Percentiles rank a stretch among this genome's conserved stretches.
Evolutionary conservation across 106 monocot species (phyloP).

Genomic region (Dendrobium nobile): DNA sequence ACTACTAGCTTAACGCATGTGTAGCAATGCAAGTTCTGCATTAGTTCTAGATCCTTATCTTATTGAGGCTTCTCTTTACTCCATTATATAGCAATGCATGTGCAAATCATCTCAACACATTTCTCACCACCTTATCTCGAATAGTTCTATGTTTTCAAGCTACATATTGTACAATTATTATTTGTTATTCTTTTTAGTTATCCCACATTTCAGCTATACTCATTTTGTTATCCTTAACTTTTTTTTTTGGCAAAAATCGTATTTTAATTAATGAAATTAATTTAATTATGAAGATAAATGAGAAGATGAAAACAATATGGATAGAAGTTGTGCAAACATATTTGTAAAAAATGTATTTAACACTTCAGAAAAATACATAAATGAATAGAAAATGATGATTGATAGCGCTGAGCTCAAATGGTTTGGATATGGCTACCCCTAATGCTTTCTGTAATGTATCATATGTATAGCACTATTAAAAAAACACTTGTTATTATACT

Average conservation of each 20-base stretch:
- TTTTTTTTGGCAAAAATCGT: not conserved
- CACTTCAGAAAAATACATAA: not conserved
- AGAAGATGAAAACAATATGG: not conserved
- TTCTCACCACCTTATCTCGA: not conserved
- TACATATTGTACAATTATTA: not conserved
- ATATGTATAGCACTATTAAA: not conserved
- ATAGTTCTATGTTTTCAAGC: not conserved
- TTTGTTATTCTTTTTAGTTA: not conserved
- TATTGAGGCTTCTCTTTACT: not conserved
- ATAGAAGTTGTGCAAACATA: not conserved
- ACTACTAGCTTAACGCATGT: too few relatives aligned
- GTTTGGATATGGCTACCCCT: not conserved
- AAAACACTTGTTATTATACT: not conserved
- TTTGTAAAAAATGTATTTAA: not conserved
- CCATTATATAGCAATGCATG: not conserved
- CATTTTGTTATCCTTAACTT: not conserved
- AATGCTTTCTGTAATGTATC: not conserved
- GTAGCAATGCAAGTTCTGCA: not conserved
- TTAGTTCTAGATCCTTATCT: not conserved
- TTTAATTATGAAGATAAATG: not conserved
- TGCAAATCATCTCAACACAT: not conserved
- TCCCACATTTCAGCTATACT: not conserved
- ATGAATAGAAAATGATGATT: not conserved
- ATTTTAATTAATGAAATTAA: not conserved
- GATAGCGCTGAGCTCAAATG: not conserved